Conservation (phyloP, 805 yeast species). For the Grigorovia yakushimaensis region DNA sequence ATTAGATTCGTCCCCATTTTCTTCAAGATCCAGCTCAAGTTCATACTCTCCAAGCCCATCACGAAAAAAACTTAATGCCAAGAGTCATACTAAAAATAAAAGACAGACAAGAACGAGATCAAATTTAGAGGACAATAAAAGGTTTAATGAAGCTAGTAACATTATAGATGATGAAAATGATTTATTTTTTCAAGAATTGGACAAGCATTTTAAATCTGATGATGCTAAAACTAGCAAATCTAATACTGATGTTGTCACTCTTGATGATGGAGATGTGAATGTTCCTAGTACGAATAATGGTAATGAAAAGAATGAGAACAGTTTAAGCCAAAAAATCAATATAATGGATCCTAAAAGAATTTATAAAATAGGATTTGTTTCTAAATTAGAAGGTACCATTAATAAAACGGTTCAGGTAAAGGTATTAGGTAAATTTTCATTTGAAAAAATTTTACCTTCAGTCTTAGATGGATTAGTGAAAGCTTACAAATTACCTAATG, state of each 20-base stretch:
- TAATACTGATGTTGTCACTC: background rate
- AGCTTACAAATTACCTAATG: constrained; percentile 14
- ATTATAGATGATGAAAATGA: constrained; percentile 16
- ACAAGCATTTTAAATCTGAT: constrained; percentile 3
- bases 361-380: constrained; percentile 19
- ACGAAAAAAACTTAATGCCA: too few species aligned
- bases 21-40: too few species aligned
- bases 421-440: constrained; percentile 21
- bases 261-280: background rate
- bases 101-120: background rate
- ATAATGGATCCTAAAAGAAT: constrained; percentile 11
- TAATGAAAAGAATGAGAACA: background rate
- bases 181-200: constrained; percentile 17
- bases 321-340: too few species aligned
- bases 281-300: background rate
- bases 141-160: too few species aligned
- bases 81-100: background rate
- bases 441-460: constrained; percentile 20
- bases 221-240: background rate
- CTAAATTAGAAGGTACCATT: constrained; percentile 22
- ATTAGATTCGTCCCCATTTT: too few species aligned
- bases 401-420: constrained; percentile 21
- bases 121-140: background rate
- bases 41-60: background rate
- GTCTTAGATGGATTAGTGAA: constrained; percentile 18